Evolutionary conservation across 2,329 filamentous ascomycete genomes (phyloP), one percentile per base, ranked within the genome.

Genomic region (Aspergillus aculeatus): DNA sequence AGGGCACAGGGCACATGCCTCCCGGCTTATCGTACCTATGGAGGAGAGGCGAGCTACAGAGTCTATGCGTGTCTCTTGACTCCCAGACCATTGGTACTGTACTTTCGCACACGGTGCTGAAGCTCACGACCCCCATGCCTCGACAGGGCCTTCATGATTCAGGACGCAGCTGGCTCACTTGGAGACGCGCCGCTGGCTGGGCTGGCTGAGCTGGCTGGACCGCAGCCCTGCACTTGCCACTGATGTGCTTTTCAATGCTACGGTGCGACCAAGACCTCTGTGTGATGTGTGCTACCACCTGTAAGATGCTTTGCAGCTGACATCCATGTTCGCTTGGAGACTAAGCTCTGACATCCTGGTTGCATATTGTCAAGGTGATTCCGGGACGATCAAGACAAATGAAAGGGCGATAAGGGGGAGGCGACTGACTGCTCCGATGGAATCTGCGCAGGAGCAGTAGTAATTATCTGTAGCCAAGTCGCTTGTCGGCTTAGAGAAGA

Each of bases 231-330:
- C 49, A 32, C 31, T 51, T 32, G 26, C 26, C 26, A 31, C 49
- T 29, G 26, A 32, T 51, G 10, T 10, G 26, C 49, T 29, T 29
- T 19, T 29, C 10, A 32, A 31, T 19, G 49, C 49, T 51, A 32
- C 26, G 9, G 49, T 29, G 49, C 26, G 49, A 51, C 38, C 6
- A 3, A 19, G 38, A 21, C 21, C 21, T 38, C 48, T 23, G 55
- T 57, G 47, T 57, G 55, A 50, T 35, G 50, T 44, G 55, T 51
- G 23, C 38, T 35, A 54, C 41, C 41, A 31, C 50, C 26, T 52
- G 31, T 52, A 12, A 44, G 38, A 44, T 19, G 31, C 50, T 24
- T 29, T 50, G 48, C 23, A 26, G 48, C 48, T n/a, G 9, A 12
- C 51, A 53, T 53, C 35, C 19, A 53, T 53, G 32, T 53, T 38